Evolutionary conservation across 352 stramenopile genomes (phyloP).

Genomic region (Phytophthora capsici): DNA sequence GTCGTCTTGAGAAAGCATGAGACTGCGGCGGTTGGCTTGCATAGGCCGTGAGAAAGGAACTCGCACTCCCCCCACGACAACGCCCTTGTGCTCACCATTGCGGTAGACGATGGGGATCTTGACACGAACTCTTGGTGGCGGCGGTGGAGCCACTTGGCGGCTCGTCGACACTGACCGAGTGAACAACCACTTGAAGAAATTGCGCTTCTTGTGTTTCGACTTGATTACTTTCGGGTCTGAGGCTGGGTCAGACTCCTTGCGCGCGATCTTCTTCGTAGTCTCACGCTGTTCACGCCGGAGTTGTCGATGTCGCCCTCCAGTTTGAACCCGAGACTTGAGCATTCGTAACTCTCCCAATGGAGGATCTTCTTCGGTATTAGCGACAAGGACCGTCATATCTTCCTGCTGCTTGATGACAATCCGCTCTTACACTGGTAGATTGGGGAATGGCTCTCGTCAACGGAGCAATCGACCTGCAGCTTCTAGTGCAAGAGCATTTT

Average conservation of each 20-base stretch:
- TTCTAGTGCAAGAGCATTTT: background rate
- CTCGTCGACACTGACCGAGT: constrained; percentile 25
- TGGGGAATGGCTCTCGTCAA: constrained; percentile 19
- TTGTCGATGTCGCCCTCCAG: constrained; percentile 19
- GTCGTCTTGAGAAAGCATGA: constrained; percentile 24
- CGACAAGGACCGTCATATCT: constrained; percentile 13
- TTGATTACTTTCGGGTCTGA: constrained; percentile 4
- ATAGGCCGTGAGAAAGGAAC: constrained; percentile 42
- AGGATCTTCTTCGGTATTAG: background rate
- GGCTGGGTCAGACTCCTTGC: background rate
- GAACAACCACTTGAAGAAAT: constrained; percentile 39
- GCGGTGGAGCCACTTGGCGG: constrained; percentile 23
- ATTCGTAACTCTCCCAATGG: constrained; percentile 14
- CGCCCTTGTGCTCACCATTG: constrained; percentile 36
- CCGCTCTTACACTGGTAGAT: constrained; percentile 6
- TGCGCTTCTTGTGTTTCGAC: constrained; percentile 25
- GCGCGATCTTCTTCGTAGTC: constrained; percentile 16
- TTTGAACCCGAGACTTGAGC: constrained; percentile 28
- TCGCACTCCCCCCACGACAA: constrained; percentile 31
- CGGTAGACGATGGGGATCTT: constrained; percentile 43
- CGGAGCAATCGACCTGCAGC: constrained; percentile 9
- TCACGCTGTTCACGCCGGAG: constrained; percentile 16
- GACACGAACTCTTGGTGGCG: constrained; percentile 25
- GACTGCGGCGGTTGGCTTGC: constrained; percentile 31
- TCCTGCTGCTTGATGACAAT: background rate